These are phyloP conservation scores for Sclerotinia nivalis DNA, from an alignment of 2,329 filamentous ascomycete species.

Conservation along the genomic window DNA sequence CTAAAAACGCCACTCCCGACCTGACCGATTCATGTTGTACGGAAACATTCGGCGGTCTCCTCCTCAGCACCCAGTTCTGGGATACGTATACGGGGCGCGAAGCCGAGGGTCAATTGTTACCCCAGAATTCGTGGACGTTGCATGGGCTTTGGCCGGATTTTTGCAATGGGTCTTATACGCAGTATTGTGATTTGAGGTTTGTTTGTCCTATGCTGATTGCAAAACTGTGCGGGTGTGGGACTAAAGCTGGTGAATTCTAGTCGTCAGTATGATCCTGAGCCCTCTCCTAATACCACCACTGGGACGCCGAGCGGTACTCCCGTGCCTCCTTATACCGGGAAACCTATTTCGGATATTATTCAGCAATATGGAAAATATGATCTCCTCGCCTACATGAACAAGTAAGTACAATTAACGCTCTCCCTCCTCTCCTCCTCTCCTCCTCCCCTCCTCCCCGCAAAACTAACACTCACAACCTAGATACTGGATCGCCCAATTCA, in stretches of 20 bases:
- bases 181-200: conserved; percentile 62
- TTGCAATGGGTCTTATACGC: conserved; percentile 60
- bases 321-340: conserved; percentile 59
- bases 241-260: conserved; percentile 29
- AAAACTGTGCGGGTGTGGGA: background rate
- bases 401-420: conserved; percentile 38
- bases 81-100: conserved; percentile 63
- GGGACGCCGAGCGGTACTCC: conserved; percentile 50
- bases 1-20: conserved; percentile 46
- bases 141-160: conserved; percentile 47
- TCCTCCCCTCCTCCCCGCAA: background rate
- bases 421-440: background rate
- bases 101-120: conserved; percentile 57
- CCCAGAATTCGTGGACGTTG: conserved; percentile 57
- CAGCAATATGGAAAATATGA: conserved; percentile 58
- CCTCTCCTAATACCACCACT: conserved; percentile 63
- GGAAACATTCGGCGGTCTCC: conserved; percentile 64
- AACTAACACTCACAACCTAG: conserved; percentile 3
- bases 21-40: conserved; percentile 62
- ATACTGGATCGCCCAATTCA: conserved; percentile 60
- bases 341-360: conserved; percentile 59
- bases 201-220: background rate
- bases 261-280: conserved; percentile 63
- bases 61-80: conserved; percentile 66
- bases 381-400: conserved; percentile 65